Conservation (phyloP, 257 asterid species). For the Gentiana straminea region DNA sequence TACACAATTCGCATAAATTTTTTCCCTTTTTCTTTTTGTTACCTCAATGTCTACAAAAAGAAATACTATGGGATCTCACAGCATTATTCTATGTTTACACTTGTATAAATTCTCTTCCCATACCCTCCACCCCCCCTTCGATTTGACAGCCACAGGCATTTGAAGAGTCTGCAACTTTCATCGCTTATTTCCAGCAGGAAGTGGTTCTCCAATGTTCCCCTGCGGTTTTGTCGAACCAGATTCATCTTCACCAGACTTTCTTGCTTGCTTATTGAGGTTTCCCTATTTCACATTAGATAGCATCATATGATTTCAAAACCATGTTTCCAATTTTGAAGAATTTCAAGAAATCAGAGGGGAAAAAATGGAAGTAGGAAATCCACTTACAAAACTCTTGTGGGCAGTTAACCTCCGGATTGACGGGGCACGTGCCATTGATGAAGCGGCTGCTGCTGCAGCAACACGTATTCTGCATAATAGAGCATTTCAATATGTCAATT, state of each 20-base stretch:
- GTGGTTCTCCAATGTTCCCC: slow-evolving; percentile 28
- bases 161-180: neutral
- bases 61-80: no score
- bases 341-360: neutral
- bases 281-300: slow-evolving; percentile 24
- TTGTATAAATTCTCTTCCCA: no score
- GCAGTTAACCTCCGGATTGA: slow-evolving; percentile 50
- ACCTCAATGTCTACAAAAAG: no score
- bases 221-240: slow-evolving; percentile 19
- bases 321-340: neutral
- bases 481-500: neutral
- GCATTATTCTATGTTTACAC: neutral
- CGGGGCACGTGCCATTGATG: slow-evolving; percentile 78
- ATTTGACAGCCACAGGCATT: neutral
- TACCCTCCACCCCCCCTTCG: slow-evolving; percentile 2
- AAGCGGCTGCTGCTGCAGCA: slow-evolving; percentile 93
- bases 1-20: no score
- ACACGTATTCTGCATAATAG: slow-evolving; percentile 65
- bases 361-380: neutral
- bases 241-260: slow-evolving; percentile 34
- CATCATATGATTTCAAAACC: no score
- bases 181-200: slow-evolving; percentile 20
- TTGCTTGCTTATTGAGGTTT: slow-evolving; percentile 42
- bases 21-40: no score
- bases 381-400: slow-evolving; percentile 59